Evolutionary conservation across 1,284 basidiomycete genomes (phyloP), one percentile per base, ranked within the genome.

Genomic region (Puccinia novopanici): DNA sequence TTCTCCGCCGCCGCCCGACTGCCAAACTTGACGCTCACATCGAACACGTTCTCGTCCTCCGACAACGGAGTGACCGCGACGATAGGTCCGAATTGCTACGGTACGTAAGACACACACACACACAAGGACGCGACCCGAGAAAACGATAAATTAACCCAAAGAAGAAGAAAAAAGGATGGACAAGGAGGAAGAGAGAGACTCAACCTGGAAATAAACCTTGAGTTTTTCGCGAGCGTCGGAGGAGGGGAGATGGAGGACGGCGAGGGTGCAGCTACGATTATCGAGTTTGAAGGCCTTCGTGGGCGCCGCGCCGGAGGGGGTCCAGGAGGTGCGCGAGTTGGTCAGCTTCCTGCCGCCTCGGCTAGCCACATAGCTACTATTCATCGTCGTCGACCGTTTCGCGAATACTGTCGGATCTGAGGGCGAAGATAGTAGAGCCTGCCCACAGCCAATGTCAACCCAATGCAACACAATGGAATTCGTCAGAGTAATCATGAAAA

Each of bases 21-120:
- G n/a, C 34, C 48, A 68, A 67, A 77, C 37, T 68, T 67, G 10
- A 77, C 63, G 12, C 50, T 68, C 37, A 77, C 48, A 68, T 77
- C 75, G 12, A 40, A 50, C 34, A 37, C 3, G 45, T 19, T 54
- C n/a, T 77, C 75, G 19, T 34, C 70, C 0, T 73, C 70, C 4
- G 37, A 61, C 50, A 77, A 65, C 13, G 40, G 45, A 45, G 59
- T 22, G 37, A 68, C 24, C 12, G 24, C 13, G 37, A 77, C 63
- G 37, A 77, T 55, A 0, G 75, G 67, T 30, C 75, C 75, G 27
- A 77, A 77, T 77, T 77, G 75, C 75, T 77, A 52, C 48, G n/a
- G n/a, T n/a, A n/a, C n/a, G n/a, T n/a, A n/a, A n/a, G n/a, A n/a
- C n/a, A n/a, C n/a, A n/a, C n/a, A n/a, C n/a, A n/a, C n/a, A n/a